These are phyloP conservation scores for Beauveria sp. DNA, from an alignment of 2,329 filamentous ascomycete genomes.

Conservation along the genomic window DNA sequence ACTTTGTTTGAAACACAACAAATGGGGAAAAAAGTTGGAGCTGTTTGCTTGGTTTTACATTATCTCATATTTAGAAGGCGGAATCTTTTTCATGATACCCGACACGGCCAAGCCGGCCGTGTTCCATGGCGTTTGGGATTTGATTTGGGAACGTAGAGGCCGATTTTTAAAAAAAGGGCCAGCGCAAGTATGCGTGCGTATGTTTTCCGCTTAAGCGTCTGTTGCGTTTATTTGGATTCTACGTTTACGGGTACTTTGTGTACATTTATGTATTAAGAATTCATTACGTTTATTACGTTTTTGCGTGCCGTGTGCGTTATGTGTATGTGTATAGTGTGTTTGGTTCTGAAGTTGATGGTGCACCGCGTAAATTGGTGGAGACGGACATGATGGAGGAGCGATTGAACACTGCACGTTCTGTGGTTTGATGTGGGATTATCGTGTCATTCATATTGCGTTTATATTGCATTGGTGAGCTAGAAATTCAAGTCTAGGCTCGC, in stretches of 20 bases:
- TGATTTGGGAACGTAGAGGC: conserved; percentile 5
- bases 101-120: conserved; percentile 1
- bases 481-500: background rate
- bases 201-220: background rate
- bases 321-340: conserved; percentile 7
- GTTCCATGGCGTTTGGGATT: background rate
- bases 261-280: conserved; percentile 11
- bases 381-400: background rate
- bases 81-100: conserved; percentile 10
- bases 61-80: conserved; percentile 10
- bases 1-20: background rate
- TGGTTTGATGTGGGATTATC: background rate
- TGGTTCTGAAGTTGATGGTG: background rate
- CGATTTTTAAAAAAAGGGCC: background rate
- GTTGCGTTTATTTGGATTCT: conserved; percentile 10
- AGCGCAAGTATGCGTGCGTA: conserved; percentile 3
- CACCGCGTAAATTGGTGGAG: background rate
- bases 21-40: background rate
- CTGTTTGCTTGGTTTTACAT: background rate
- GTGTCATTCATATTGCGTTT: background rate
- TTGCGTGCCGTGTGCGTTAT: conserved; percentile 16
- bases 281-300: conserved; percentile 16
- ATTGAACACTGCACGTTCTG: background rate
- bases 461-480: background rate
- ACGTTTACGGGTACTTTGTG: conserved; percentile 8